These are phyloP conservation scores for Fistulifera pelliculosa DNA, from an alignment of 108 stramenopile species.

Conservation along the genomic window DNA sequence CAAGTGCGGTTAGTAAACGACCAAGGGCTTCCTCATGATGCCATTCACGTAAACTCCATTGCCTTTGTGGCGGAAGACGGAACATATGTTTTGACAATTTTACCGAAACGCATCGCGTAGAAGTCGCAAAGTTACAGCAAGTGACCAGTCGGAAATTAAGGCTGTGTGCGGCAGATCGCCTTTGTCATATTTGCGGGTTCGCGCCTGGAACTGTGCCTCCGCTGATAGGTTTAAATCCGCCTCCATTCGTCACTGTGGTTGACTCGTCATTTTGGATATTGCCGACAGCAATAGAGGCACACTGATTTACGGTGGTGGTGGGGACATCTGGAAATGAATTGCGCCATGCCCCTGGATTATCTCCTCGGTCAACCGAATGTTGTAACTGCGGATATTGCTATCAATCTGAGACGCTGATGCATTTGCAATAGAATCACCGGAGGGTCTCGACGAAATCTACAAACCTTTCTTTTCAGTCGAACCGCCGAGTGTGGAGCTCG, in stretches of 20 bases:
- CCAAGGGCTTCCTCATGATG: too few relatives aligned
- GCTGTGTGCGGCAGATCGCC: not conserved
- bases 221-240: not conserved
- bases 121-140: too few relatives aligned
- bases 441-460: not conserved
- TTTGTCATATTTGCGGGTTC: not conserved
- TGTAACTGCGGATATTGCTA: not conserved
- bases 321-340: not conserved
- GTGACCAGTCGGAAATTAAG: too few relatives aligned
- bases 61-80: too few relatives aligned
- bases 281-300: too few relatives aligned
- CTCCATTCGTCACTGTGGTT: not conserved
- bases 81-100: too few relatives aligned
- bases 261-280: too few relatives aligned
- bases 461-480: slow-evolving; percentile 9
- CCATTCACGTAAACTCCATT: too few relatives aligned
- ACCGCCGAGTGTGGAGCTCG: slow-evolving; percentile 1
- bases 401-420: not conserved
- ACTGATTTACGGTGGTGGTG: not conserved
- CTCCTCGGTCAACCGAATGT: not conserved
- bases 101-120: too few relatives aligned
- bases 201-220: slow-evolving; percentile 2
- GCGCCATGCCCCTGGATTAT: not conserved
- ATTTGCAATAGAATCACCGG: not conserved
- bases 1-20: too few relatives aligned